Conservation (phyloP, 495 filamentous ascomycete genomes). For the Sordaria brevicollis region DNA sequence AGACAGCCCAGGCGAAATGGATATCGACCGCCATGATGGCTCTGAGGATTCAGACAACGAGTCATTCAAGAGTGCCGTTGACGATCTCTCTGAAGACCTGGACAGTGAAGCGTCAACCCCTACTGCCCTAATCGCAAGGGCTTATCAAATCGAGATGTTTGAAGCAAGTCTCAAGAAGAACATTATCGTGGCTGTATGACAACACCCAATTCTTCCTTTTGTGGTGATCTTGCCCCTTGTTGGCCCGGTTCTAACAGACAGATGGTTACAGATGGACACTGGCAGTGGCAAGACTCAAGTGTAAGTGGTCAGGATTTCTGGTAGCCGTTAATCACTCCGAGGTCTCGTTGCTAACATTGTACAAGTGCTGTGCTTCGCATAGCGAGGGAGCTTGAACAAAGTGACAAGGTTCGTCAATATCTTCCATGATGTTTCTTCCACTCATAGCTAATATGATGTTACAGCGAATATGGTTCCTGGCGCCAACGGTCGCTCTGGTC, state of each 20-base stretch:
- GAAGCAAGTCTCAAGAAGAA: constrained; percentile 68
- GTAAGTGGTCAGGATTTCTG: constrained; percentile 41
- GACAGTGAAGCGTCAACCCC: constrained; percentile 4
- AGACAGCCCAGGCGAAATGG: background rate
- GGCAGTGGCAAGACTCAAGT: constrained; percentile 89
- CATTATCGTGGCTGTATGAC: constrained; percentile 69
- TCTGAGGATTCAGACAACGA: constrained; percentile 5
- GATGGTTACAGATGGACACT: constrained; percentile 66
- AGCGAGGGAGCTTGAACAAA: constrained; percentile 56
- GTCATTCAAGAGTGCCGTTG: background rate
- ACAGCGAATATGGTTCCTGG: constrained; percentile 78
- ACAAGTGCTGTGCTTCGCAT: constrained; percentile 71
- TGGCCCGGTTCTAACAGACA: background rate
- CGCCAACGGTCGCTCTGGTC: constrained; percentile 66
- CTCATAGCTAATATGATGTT: constrained; percentile 7
- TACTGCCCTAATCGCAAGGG: constrained; percentile 40
- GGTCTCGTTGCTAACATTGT: constrained; percentile 4
- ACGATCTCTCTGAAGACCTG: background rate
- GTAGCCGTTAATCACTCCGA: background rate
- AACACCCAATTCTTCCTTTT: background rate
- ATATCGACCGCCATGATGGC: constrained; percentile 3
- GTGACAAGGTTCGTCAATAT: constrained; percentile 46
- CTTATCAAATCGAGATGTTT: constrained; percentile 88
- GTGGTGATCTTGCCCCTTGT: background rate
- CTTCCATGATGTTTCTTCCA: background rate